Percentiles rank a stretch among this genome's conserved stretches.
phyloP scores from a whole-genome alignment of 768 basidiomycete species.

The Pulveroboletus sp. region DNA sequence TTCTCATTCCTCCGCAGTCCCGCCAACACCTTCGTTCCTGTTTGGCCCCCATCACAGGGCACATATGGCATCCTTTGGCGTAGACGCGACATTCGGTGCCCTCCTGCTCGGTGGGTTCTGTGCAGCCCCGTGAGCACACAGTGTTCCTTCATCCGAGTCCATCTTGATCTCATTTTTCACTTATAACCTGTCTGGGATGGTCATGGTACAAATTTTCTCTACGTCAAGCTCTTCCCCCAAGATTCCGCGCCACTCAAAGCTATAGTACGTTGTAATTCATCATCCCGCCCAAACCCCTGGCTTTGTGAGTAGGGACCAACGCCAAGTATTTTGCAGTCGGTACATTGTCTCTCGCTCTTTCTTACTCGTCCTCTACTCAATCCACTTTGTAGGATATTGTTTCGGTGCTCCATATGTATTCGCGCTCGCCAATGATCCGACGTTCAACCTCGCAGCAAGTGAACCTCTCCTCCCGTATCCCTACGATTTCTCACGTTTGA shows the following conservation, averaged over 20 bases:
- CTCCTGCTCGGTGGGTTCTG: conserved; percentile 29
- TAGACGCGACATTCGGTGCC: conserved; percentile 26
- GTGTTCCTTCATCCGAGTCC: neutral
- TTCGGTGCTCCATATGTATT: conserved; percentile 54
- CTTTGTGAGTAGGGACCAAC: conserved; percentile 7
- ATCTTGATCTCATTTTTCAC: neutral
- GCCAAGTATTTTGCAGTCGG: conserved; percentile 46
- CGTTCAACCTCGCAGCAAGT: conserved; percentile 43
- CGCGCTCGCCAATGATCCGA: conserved; percentile 42
- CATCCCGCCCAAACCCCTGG: neutral
- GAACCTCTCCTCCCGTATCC: conserved; percentile 2
- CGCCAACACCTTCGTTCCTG: neutral
- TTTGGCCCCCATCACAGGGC: neutral
- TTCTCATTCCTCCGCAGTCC: neutral
- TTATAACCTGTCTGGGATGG: conserved; percentile 28
- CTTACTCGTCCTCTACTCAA: neutral
- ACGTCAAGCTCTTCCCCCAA: conserved; percentile 28
- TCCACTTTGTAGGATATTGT: conserved; percentile 44
- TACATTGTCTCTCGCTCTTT: conserved; percentile 14
- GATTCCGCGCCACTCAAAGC: conserved; percentile 22
- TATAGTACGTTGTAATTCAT: conserved; percentile 13
- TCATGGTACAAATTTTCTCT: conserved; percentile 26
- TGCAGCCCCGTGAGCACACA: conserved; percentile 23
- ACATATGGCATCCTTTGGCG: conserved; percentile 10
- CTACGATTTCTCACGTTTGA: neutral